Percentiles rank a stretch among this genome's conserved stretches.
phyloP scores from a whole-genome alignment of 805 yeast genomes.

The Millerago galiae region DNA sequence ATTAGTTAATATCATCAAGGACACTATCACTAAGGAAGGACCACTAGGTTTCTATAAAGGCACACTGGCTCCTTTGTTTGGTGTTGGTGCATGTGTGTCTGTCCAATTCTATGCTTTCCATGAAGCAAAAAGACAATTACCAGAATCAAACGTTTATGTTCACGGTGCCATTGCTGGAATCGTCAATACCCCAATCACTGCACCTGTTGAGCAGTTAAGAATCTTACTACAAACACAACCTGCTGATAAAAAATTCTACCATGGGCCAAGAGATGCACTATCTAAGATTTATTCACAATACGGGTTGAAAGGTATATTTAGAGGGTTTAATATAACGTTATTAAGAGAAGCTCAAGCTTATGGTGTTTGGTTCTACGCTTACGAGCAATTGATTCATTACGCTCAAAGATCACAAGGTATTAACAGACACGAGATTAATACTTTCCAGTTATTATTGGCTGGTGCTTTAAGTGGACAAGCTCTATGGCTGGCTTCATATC shows the following conservation, averaged over 20 bases:
- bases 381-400: constrained; percentile 74
- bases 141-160: constrained; percentile 60
- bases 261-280: constrained; percentile 81
- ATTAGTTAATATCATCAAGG: constrained; percentile 67
- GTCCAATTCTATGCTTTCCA: constrained; percentile 92
- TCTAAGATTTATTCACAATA: constrained; percentile 65
- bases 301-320: constrained; percentile 73
- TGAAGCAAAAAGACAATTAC: constrained; percentile 70
- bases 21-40: constrained; percentile 76
- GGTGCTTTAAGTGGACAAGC: constrained; percentile 92
- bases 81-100: constrained; percentile 95
- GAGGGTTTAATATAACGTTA: constrained; percentile 80
- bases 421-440: constrained; percentile 66
- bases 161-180: constrained; percentile 92
- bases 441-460: constrained; percentile 76
- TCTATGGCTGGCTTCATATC: constrained; percentile 80
- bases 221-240: constrained; percentile 83
- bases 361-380: constrained; percentile 84
- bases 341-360: constrained; percentile 82
- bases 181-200: constrained; percentile 82
- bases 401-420: constrained; percentile 28
- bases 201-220: constrained; percentile 94
- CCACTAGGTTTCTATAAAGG: constrained; percentile 85
- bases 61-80: constrained; percentile 85
- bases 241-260: constrained; percentile 35